phyloP scores from a whole-genome alignment of 331 rosid genomes.

The Malus hybrid region DNA sequence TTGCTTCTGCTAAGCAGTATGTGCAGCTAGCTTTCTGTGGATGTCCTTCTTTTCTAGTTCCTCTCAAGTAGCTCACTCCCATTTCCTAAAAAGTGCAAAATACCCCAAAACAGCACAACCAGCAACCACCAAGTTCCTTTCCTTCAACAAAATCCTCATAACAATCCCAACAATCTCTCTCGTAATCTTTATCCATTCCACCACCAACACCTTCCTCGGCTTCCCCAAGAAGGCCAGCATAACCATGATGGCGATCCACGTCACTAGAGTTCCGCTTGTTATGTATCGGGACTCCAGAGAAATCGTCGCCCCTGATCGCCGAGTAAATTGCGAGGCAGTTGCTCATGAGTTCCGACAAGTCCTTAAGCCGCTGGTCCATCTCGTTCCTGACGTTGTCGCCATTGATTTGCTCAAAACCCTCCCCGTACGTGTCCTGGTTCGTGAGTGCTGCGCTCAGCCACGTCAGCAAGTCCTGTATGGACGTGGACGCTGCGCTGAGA shows the following conservation, averaged over 20 bases:
- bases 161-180: constrained; percentile 55
- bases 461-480: constrained; percentile 54
- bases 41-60: too few species aligned
- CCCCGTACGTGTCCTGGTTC: constrained; percentile 79
- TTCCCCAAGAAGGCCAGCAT: constrained; percentile 80
- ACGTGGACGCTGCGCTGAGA: background rate
- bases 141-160: constrained; percentile 64
- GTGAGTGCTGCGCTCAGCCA: constrained; percentile 95
- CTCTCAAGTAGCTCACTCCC: too few species aligned
- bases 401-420: constrained; percentile 39
- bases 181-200: constrained; percentile 79
- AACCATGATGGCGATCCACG: constrained; percentile 82
- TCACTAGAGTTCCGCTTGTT: constrained; percentile 48
- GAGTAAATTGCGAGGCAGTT: constrained; percentile 75
- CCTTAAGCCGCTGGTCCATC: constrained; percentile 32
- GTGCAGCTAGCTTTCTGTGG: constrained; percentile 73
- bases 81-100: constrained; percentile 47
- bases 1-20: constrained; percentile 72
- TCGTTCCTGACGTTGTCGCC: constrained; percentile 43
- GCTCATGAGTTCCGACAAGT: constrained; percentile 62
- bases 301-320: constrained; percentile 27
- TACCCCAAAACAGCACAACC: constrained; percentile 79
- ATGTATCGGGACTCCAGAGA: constrained; percentile 72
- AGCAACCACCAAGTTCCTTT: constrained; percentile 83
- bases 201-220: constrained; percentile 54